A percentile compares a stretch with the other conserved stretches of the same genome.
These are phyloP conservation scores for Citrus glauca DNA, from an alignment of 345 rosid genomes.

Conservation along the genomic window DNA sequence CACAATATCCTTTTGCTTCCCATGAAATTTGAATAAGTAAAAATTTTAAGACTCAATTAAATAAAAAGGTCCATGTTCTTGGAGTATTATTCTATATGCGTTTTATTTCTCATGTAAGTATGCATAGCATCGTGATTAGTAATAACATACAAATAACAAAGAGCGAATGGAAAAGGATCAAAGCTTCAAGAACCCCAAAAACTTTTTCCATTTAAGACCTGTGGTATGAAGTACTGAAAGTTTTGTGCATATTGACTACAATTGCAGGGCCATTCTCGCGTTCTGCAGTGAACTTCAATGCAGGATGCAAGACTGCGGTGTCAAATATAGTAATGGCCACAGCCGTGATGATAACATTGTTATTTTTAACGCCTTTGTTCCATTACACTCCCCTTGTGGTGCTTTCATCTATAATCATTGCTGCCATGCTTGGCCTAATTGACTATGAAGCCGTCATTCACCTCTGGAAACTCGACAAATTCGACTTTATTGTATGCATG, in stretches of 20 bases:
- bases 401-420: slow-evolving; percentile 71
- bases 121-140: too few relatives aligned
- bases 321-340: slow-evolving; percentile 93
- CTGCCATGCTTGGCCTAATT: slow-evolving; percentile 92
- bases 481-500: slow-evolving; percentile 77
- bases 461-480: slow-evolving; percentile 83
- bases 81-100: too few relatives aligned
- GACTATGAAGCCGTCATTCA: slow-evolving; percentile 82
- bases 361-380: slow-evolving; percentile 83
- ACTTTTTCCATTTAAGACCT: too few relatives aligned
- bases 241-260: neutral
- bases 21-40: too few relatives aligned
- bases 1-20: neutral
- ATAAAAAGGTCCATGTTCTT: too few relatives aligned
- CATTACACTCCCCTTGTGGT: slow-evolving; percentile 91
- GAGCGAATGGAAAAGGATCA: too few relatives aligned
- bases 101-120: too few relatives aligned
- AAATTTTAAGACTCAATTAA: too few relatives aligned
- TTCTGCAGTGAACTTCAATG: slow-evolving; percentile 89
- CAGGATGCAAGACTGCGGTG: slow-evolving; percentile 83
- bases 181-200: too few relatives aligned
- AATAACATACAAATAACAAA: too few relatives aligned
- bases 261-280: slow-evolving; percentile 88
- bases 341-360: slow-evolving; percentile 77
- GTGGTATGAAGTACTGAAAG: neutral